Evolutionary conservation across 2,329 filamentous ascomycete genomes (phyloP), one percentile per base, ranked within the genome.

Genomic region (Talaromyces sp.): DNA sequence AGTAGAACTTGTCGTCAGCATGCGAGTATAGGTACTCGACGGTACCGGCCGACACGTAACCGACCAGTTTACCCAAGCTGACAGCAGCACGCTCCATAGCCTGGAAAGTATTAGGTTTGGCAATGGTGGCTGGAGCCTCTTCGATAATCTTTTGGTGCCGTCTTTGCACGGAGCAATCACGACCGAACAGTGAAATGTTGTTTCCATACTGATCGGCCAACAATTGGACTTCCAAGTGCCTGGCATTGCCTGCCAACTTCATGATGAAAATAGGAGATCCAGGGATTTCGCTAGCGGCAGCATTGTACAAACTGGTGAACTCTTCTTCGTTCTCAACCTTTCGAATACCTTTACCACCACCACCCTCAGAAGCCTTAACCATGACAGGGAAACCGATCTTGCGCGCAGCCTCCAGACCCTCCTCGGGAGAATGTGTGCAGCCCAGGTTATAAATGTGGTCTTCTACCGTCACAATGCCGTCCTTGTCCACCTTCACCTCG

Each of bases 211-310:
- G 92, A 82, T 99, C 96, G 67, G 95, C 96, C 59, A 99, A 84
- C 67, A 99, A 83, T 81, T 99, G 95, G 62, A 99, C 96, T 79
- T 99, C 95, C 80, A 99, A 83, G 85, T 99, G 95, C 69, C 95
- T 85, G 47, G 95, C 95, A 75, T 96, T 96, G 69, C 94, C 95
- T 56, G 95, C 95, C 66, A 99, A 83, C 87, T 99, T 97, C 95
- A 99, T 99, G 81, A 99, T 96, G 85, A 99, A 99, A 79, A 99
- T 99, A 68, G 96, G 95, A 33, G 95, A 99, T 55, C 96, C 96
- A 10, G 95, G 96, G 68, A 99, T 98, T 78, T 99, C 96, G 77
- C 89, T 96, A 5, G 95, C 93, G 27, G 96, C 95, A 53, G 94
- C 95, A 78, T 96, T 95, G 85, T 98, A 99, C 53, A 98, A 83